Evolutionary conservation across 805 yeast species (phyloP), one percentile per base, ranked within the genome.

Genomic region (Zygosaccharomyces pseudorouxii): DNA sequence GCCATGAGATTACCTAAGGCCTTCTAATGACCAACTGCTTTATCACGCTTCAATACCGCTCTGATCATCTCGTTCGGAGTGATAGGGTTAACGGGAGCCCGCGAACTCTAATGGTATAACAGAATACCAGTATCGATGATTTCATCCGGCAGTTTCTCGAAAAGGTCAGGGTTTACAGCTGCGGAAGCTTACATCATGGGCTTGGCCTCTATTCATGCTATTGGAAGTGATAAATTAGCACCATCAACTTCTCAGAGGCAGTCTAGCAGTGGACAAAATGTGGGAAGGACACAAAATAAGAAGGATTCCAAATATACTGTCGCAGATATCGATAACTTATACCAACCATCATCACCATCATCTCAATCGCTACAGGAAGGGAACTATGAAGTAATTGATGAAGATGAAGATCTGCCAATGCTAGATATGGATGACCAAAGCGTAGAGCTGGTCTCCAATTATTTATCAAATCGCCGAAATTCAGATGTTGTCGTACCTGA

Each of bases 361-460:
- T 25, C 19, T 44, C 37, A 7, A 45, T 42, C 18, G 18, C 35
- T 4, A 46, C 37, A 16, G 16, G 37, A 16, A 16, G 3, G 9
- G 8, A 16, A 10, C 1, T 18, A 14, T 14, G 37, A 33, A 16
- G 11, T 14, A 14, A 14, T 42, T 5, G 30, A 42, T 3, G 59
- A 55, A 18, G 65, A 65, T 31, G 70, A 66, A n/a, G 82, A 77
- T 54, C 65, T 71, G 3, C 76, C 72, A 33, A 78, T 78, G 81
- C 50, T 71, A 18, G 75, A 75, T 1, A 71, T 76, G 62, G 78
- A 76, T 45, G 73, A 76, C 52, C 61, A 61, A 3, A 80, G 76
- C 46, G 73, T 76, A 2, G 63, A 67, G 30, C 53, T 67, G 23
- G 73, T 79, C 4, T 68, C 81, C 0, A 67, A 74, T 20, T 76